Evolutionary conservation across 1,284 basidiomycete species (phyloP).

Genomic region (Xerocomus cyaneibrunnescens): DNA sequence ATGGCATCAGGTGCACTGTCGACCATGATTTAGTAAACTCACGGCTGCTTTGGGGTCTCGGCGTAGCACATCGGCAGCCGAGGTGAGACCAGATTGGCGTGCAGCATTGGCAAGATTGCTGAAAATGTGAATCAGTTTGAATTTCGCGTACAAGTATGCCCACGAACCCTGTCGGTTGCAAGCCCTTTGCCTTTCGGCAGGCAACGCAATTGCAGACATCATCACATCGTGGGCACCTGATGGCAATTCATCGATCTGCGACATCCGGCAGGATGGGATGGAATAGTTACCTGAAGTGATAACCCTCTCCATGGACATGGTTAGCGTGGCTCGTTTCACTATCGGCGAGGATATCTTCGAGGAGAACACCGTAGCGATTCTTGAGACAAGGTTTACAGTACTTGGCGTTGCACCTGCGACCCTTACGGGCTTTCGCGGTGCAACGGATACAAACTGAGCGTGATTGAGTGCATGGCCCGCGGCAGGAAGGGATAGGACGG

Average conservation of each 20-base stretch:
- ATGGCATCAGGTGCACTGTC: constrained; percentile 7
- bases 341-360: constrained; percentile 45
- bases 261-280: neutral
- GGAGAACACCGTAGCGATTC: constrained; percentile 60
- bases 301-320: constrained; percentile 42
- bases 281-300: constrained; percentile 52
- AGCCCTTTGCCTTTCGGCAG: constrained; percentile 62
- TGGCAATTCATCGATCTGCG: constrained; percentile 15
- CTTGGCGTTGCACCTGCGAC: constrained; percentile 51
- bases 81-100: constrained; percentile 37
- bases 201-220: constrained; percentile 62
- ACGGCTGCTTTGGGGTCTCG: constrained; percentile 37
- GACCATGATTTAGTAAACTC: constrained; percentile 10
- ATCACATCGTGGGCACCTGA: constrained; percentile 67
- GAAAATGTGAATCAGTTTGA: constrained; percentile 7
- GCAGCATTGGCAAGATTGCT: constrained; percentile 41
- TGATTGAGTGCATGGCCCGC: constrained; percentile 8
- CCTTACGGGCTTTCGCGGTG: constrained; percentile 39
- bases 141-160: neutral
- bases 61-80: constrained; percentile 42
- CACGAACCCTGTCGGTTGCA: constrained; percentile 55
- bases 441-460: constrained; percentile 49
- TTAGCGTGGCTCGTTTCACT: constrained; percentile 26
- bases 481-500: constrained; percentile 15
- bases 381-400: constrained; percentile 66